phyloP scores from a whole-genome alignment of 805 yeast species.

The Wickerhamomyces queroliae region DNA sequence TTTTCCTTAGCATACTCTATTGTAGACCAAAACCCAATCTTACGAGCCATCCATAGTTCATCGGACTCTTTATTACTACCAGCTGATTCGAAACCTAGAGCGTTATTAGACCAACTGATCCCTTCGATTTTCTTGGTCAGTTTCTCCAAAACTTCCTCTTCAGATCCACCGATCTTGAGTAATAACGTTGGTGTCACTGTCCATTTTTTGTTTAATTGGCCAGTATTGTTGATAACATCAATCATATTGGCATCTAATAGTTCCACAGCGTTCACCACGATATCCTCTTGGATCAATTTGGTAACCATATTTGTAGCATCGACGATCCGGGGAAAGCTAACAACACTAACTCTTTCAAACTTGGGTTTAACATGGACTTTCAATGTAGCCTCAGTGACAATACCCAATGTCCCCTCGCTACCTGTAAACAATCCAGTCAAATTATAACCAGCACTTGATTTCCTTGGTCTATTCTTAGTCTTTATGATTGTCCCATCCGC shows the following conservation, averaged over 20 bases:
- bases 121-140: constrained; percentile 35
- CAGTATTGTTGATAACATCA: constrained; percentile 50
- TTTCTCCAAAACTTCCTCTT: constrained; percentile 31
- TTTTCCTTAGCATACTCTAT: constrained; percentile 53
- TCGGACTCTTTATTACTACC: constrained; percentile 46
- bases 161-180: constrained; percentile 50
- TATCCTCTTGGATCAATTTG: constrained; percentile 51
- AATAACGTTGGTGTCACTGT: constrained; percentile 50
- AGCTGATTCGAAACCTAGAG: constrained; percentile 51
- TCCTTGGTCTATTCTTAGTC: constrained; percentile 64
- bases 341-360: constrained; percentile 56
- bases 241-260: constrained; percentile 63
- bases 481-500: constrained; percentile 72
- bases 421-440: constrained; percentile 64
- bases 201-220: constrained; percentile 45
- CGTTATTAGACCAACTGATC: constrained; percentile 44
- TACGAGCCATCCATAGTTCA: constrained; percentile 67
- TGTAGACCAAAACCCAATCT: constrained; percentile 55
- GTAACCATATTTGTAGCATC: constrained; percentile 67
- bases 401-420: constrained; percentile 69
- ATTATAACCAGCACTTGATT: constrained; percentile 71
- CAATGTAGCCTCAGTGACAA: constrained; percentile 67
- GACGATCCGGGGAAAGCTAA: constrained; percentile 54
- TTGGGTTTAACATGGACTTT: constrained; percentile 57
- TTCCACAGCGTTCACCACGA: constrained; percentile 63